Conservation (phyloP, 495 filamentous ascomycete species). For the Hypoxylon lenormandii region DNA sequence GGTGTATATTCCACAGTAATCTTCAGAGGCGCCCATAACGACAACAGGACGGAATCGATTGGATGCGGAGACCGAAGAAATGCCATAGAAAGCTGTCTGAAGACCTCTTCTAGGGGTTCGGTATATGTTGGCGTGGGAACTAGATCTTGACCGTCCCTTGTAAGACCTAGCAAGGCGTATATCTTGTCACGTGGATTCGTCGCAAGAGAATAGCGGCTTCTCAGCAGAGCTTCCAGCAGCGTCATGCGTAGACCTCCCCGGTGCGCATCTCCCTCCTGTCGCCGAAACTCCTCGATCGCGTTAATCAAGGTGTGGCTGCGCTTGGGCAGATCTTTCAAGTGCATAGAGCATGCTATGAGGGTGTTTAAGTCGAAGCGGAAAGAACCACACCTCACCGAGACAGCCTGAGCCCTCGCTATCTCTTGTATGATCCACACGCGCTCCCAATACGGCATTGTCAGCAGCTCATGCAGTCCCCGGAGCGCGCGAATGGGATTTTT, state of each 20-base stretch:
- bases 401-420: conserved; percentile 6
- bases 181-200: conserved; percentile 31
- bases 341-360: conserved; percentile 7
- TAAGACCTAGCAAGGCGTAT: conserved; percentile 18
- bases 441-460: conserved; percentile 25
- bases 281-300: conserved; percentile 13
- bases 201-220: conserved; percentile 20
- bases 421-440: conserved; percentile 36
- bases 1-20: neutral
- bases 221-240: conserved; percentile 15
- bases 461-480: conserved; percentile 11
- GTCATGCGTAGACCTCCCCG: conserved; percentile 21
- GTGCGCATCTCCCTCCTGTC: conserved; percentile 6
- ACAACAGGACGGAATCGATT: conserved; percentile 13
- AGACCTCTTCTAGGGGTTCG: conserved; percentile 8
- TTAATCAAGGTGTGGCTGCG: conserved; percentile 15
- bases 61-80: conserved; percentile 15
- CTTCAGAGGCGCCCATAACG: conserved; percentile 9
- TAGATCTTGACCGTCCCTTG: conserved; percentile 18
- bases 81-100: conserved; percentile 5
- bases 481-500: conserved; percentile 1
- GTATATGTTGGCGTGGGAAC: conserved; percentile 19
- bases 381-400: conserved; percentile 18
- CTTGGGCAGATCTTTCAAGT: conserved; percentile 6
- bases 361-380: conserved; percentile 1